A percentile compares a stretch with the other conserved stretches of the same genome.
These are phyloP conservation scores for Elongisporangium prolatum DNA, from an alignment of 352 stramenopile genomes.

Conservation along the genomic window DNA sequence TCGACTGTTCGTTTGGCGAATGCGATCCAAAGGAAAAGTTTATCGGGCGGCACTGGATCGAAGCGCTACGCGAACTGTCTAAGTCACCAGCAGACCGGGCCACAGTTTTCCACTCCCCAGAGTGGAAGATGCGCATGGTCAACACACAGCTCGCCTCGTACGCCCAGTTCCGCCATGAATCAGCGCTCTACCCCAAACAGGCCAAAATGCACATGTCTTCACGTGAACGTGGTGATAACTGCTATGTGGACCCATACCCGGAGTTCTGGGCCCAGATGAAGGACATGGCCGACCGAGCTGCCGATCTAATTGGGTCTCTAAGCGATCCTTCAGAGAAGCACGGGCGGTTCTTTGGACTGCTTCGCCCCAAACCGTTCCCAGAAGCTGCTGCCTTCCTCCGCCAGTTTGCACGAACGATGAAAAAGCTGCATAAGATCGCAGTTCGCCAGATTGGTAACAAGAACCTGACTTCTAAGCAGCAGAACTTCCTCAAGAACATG, in stretches of 20 bases:
- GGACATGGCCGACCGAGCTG: conserved; percentile 5
- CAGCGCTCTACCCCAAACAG: conserved; percentile 19
- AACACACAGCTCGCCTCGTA: conserved; percentile 19
- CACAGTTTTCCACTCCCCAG: conserved; percentile 6
- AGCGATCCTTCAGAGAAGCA: neutral
- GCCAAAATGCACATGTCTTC: conserved; percentile 4
- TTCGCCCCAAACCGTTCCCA: neutral
- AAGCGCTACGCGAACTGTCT: conserved; percentile 14
- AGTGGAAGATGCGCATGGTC: conserved; percentile 12
- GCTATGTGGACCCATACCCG: conserved; percentile 16
- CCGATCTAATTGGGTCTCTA: conserved; percentile 2
- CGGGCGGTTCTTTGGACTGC: neutral
- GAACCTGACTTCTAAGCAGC: conserved; percentile 1
- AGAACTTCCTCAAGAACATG: conserved; percentile 2
- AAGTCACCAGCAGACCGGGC: conserved; percentile 7
- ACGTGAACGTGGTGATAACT: conserved; percentile 12
- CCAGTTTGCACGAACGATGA: conserved; percentile 3
- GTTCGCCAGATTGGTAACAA: neutral
- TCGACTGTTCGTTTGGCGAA: conserved; percentile 13
- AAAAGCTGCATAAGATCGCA: conserved; percentile 1
- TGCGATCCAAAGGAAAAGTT: neutral
- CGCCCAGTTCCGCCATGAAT: conserved; percentile 17
- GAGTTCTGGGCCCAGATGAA: conserved; percentile 14
- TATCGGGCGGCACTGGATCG: conserved; percentile 12
- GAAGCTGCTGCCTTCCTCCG: neutral